A percentile compares a stretch with the other conserved stretches of the same genome.
phyloP scores from a whole-genome alignment of 768 basidiomycete genomes.

The Calocera viscosa region DNA sequence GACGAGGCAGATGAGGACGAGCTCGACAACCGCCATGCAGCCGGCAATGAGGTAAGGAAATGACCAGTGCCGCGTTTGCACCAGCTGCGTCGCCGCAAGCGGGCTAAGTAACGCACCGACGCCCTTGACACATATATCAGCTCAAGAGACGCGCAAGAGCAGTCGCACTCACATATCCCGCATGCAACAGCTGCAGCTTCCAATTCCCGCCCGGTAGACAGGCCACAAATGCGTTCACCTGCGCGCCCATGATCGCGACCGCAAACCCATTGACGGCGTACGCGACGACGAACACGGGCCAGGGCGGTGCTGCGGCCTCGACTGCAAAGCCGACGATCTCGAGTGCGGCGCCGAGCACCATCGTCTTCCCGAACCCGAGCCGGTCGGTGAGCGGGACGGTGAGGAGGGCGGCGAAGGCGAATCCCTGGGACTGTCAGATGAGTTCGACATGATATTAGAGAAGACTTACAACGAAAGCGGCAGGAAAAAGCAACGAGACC shows the following conservation, averaged over 20 bases:
- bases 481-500: conserved; percentile 2
- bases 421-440: background rate
- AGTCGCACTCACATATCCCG: background rate
- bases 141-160: background rate
- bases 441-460: no score
- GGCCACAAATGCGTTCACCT: conserved; percentile 37
- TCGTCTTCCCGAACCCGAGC: background rate
- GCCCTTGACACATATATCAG: conserved; percentile 11
- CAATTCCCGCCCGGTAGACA: conserved; percentile 24
- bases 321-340: conserved; percentile 28
- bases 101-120: conserved; percentile 48
- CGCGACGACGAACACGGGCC: conserved; percentile 34
- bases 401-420: background rate
- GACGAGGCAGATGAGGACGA: conserved; percentile 30
- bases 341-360: conserved; percentile 22
- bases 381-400: background rate
- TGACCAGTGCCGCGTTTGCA: conserved; percentile 53
- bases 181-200: conserved; percentile 22
- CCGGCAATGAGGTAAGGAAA: conserved; percentile 65
- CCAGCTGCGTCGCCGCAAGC: conserved; percentile 69
- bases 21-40: conserved; percentile 48
- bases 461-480: background rate
- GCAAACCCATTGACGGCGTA: conserved; percentile 37
- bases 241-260: conserved; percentile 37
- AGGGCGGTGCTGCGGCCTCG: conserved; percentile 35